Conservation (phyloP, 2,329 filamentous ascomycete species). For the Drechslera avenae region DNA sequence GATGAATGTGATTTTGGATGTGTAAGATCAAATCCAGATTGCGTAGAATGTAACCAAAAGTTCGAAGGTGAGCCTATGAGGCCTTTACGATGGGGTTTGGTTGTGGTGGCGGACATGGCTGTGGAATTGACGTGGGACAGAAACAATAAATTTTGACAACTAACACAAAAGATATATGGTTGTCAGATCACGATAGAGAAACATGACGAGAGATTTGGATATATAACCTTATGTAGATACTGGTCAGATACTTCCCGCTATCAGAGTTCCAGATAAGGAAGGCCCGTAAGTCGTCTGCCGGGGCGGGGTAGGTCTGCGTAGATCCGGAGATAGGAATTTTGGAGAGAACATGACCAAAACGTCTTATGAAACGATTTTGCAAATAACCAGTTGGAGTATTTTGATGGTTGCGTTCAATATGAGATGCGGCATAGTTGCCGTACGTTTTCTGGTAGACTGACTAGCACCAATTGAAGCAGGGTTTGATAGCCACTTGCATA, state of each 20-base stretch:
- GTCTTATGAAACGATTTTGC: background rate
- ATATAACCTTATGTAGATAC: background rate
- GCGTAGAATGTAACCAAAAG: slow-evolving; percentile 54
- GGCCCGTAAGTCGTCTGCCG: slow-evolving; percentile 11
- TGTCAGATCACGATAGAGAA: too few relatives aligned
- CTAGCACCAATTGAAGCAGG: too few relatives aligned
- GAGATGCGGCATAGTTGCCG: background rate
- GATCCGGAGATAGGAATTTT: slow-evolving; percentile 18
- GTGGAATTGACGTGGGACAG: background rate
- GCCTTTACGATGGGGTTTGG: slow-evolving; percentile 33
- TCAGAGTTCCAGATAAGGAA: slow-evolving; percentile 20
- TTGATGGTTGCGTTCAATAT: too few relatives aligned
- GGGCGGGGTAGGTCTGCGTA: slow-evolving; percentile 23
- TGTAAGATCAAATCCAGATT: slow-evolving; percentile 55
- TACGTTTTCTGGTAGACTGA: background rate
- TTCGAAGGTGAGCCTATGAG: slow-evolving; percentile 50
- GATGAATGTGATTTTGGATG: slow-evolving; percentile 44
- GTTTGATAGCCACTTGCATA: background rate
- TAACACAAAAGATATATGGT: too few relatives aligned
- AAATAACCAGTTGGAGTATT: too few relatives aligned
- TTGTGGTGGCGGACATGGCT: slow-evolving; percentile 8
- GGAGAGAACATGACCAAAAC: slow-evolving; percentile 9
- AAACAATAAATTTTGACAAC: too few relatives aligned
- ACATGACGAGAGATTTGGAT: too few relatives aligned
- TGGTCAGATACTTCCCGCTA: slow-evolving; percentile 3